Percentiles rank a stretch among this genome's conserved stretches.
These are phyloP conservation scores for Amphibolis antarctica DNA, from an alignment of 106 monocot genomes.

Conservation along the genomic window DNA sequence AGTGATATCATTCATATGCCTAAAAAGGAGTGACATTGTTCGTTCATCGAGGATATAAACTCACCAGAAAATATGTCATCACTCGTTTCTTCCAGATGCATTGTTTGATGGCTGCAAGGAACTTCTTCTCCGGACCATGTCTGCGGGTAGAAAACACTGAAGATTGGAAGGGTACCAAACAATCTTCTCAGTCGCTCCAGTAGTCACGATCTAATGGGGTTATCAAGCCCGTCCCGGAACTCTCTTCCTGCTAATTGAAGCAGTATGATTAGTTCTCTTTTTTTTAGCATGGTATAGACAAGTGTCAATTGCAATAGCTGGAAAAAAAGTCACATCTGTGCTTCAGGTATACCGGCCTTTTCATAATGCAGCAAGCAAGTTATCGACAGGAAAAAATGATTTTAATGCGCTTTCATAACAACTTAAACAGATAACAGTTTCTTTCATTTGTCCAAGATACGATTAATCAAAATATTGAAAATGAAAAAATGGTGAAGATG, in stretches of 20 bases:
- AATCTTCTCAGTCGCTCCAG: conserved; percentile 1
- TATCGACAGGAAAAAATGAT: too few relatives aligned
- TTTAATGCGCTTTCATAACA: too few relatives aligned
- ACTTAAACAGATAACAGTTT: too few relatives aligned
- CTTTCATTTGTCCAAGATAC: too few relatives aligned
- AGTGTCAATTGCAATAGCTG: not conserved
- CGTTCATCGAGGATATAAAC: not conserved
- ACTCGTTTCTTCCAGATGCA: not conserved
- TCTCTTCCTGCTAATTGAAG: not conserved
- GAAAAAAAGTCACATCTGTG: not conserved
- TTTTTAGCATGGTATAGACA: not conserved
- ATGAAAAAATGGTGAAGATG: too few relatives aligned
- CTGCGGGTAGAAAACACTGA: too few relatives aligned
- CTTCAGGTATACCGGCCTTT: not conserved
- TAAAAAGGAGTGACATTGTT: too few relatives aligned
- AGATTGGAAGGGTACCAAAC: too few relatives aligned
- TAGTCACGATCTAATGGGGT: not conserved
- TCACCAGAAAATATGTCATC: not conserved
- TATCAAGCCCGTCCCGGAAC: not conserved
- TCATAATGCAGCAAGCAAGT: not conserved
- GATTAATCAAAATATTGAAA: too few relatives aligned
- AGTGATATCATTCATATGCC: too few relatives aligned
- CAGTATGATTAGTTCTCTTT: not conserved
- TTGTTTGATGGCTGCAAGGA: not conserved
- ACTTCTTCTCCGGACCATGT: too few relatives aligned